These are phyloP conservation scores for Boletus pseudo-olivaceus DNA, from an alignment of 768 basidiomycete genomes.

Conservation along the genomic window DNA sequence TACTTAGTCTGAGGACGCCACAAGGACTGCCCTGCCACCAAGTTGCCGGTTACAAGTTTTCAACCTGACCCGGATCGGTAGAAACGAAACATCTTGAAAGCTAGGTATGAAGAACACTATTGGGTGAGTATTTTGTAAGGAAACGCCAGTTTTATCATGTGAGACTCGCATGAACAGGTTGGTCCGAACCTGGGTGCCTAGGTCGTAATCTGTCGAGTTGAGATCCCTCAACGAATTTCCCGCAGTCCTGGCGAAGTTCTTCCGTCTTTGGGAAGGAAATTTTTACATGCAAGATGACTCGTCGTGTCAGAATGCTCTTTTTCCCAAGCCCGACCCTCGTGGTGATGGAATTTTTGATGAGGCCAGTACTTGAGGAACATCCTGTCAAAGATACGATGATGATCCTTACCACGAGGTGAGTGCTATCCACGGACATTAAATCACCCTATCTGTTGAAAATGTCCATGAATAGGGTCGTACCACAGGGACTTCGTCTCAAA, in stretches of 20 bases:
- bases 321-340: not conserved
- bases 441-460: not conserved
- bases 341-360: not conserved
- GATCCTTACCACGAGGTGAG: not conserved
- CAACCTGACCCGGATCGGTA: not conserved
- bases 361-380: not conserved
- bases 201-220: not conserved
- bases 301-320: not conserved
- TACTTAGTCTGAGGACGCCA: too few species aligned
- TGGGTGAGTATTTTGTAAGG: not conserved
- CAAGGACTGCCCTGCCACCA: too few species aligned
- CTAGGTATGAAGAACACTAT: not conserved
- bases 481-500: not conserved
- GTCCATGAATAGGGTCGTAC: not conserved
- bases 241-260: not conserved
- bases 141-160: not conserved
- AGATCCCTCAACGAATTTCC: not conserved
- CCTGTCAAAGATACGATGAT: not conserved
- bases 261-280: not conserved
- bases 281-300: too few species aligned
- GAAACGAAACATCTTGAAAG: not conserved
- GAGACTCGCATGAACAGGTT: not conserved
- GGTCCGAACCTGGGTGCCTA: not conserved
- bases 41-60: not conserved
- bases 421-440: not conserved